Percentiles rank a stretch among this genome's conserved stretches.
These are phyloP conservation scores for Scleromitrula shiraiana DNA, from an alignment of 2,329 filamentous ascomycete genomes.

Conservation along the genomic window DNA sequence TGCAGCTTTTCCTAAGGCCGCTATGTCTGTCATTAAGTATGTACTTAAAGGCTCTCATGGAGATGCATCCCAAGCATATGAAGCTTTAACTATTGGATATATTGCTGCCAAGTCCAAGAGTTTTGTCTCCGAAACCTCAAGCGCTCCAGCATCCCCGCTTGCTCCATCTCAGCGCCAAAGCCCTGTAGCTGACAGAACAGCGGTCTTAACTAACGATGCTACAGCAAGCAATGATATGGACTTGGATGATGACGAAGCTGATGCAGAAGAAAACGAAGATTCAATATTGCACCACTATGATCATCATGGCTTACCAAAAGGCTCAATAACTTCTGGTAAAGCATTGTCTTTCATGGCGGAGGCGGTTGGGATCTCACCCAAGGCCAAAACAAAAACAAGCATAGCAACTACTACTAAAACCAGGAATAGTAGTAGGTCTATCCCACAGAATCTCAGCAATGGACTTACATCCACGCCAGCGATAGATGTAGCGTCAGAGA, in stretches of 20 bases:
- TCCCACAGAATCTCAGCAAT: conserved; percentile 12
- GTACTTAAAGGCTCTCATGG: conserved; percentile 23
- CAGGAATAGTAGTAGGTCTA: conserved; percentile 24
- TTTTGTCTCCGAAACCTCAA: conserved; percentile 4
- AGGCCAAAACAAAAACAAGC: conserved; percentile 6
- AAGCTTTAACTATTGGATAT: conserved; percentile 25
- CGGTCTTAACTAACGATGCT: not conserved
- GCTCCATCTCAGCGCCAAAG: too few species aligned
- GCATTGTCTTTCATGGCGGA: conserved; percentile 25
- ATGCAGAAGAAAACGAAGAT: conserved; percentile 27
- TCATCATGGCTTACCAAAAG: conserved; percentile 26
- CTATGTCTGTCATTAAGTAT: conserved; percentile 25
- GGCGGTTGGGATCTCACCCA: conserved; percentile 16
- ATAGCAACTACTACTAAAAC: conserved; percentile 16
- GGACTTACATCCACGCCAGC: conserved; percentile 21
- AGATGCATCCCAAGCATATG: conserved; percentile 25
- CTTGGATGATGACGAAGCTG: conserved; percentile 14
- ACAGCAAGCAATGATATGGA: conserved; percentile 5
- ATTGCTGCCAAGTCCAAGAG: conserved; percentile 20
- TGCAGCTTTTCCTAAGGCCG: conserved; percentile 26
- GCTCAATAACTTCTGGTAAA: conserved; percentile 26
- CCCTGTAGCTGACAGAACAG: too few species aligned
- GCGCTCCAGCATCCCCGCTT: too few species aligned
- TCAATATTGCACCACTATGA: conserved; percentile 26
- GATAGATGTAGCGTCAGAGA: conserved; percentile 25